Percentiles rank a stretch among this genome's conserved stretches.
These are phyloP conservation scores for Aspergillus sp. DNA, from an alignment of 2,329 filamentous ascomycete species.

Conservation along the genomic window DNA sequence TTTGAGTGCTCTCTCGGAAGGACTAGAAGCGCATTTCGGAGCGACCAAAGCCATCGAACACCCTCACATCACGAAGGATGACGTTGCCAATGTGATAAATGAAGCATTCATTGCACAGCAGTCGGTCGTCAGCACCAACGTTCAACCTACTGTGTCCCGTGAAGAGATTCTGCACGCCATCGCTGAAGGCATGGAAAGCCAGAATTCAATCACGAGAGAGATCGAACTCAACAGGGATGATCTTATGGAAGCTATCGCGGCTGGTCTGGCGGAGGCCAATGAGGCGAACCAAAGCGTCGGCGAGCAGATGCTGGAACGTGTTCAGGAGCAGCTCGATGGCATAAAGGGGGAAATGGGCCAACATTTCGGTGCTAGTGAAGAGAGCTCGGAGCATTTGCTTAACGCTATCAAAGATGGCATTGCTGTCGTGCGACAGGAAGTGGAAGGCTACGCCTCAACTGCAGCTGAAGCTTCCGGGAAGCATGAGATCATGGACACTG, in stretches of 20 bases:
- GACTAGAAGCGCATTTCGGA: slow-evolving; percentile 52
- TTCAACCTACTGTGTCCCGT: slow-evolving; percentile 51
- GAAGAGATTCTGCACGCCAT: slow-evolving; percentile 61
- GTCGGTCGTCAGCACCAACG: slow-evolving; percentile 30
- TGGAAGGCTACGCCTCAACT: slow-evolving; percentile 78
- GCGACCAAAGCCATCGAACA: slow-evolving; percentile 58
- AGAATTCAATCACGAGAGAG: slow-evolving; percentile 56
- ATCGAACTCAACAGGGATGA: slow-evolving; percentile 59
- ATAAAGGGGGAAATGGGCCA: slow-evolving; percentile 72
- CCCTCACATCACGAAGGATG: slow-evolving; percentile 31
- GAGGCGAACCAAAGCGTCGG: slow-evolving; percentile 55
- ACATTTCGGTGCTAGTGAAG: slow-evolving; percentile 74
- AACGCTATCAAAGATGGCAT: slow-evolving; percentile 86
- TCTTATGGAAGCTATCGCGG: slow-evolving; percentile 61
- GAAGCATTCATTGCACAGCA: slow-evolving; percentile 37
- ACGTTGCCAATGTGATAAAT: slow-evolving; percentile 35
- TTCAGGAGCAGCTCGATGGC: slow-evolving; percentile 61
- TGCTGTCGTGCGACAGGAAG: slow-evolving; percentile 75
- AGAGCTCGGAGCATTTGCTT: slow-evolving; percentile 84
- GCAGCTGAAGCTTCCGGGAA: slow-evolving; percentile 69
- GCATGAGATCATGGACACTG: slow-evolving; percentile 74
- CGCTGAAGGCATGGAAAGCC: slow-evolving; percentile 57
- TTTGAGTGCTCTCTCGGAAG: slow-evolving; percentile 62
- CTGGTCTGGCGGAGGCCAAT: slow-evolving; percentile 57
- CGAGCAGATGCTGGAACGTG: slow-evolving; percentile 60